Base-by-base conservation (phyloP, 1,139 yeast species). In the Pneumocystis jirovecii region DNA sequence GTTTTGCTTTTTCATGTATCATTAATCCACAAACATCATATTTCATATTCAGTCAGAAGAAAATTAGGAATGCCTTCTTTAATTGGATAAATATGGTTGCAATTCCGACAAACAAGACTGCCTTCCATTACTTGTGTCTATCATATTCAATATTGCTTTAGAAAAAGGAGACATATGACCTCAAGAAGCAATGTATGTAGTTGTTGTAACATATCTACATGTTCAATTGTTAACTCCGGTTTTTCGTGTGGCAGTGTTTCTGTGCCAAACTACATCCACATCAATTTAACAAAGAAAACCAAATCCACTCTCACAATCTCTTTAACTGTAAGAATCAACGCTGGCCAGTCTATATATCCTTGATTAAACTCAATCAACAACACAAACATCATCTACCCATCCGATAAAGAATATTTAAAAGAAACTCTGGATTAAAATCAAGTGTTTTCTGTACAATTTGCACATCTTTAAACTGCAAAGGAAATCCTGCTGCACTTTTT, bases 31-130 rank as follows among this genome's bases (percentile, higher is more conserved):
- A 19, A 19, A 2, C 1, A 31, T 15, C 61, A 63, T 45, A 66
- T 64, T 40, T 66, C 68, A 75, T 93, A 97, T 25, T 98, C 97
- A 61, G 98, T 97, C 65, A 93, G 81, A 68, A 93, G 79, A 76
- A 93, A 88, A 79, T 93, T 93, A 63, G 99, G 97, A 71, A 93
- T 90, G 66, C 93, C 84, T 79, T 90, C 91, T 77, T 91, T 91
- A 77, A 93, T 88, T 77, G 86, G 84, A 76, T 91, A 95, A 19
- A 87, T 80, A 74, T 93, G 97, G 1, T 83, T 85, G 75, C 99
- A 93, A 76, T 85, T 86, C 39, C 83, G 80, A 75, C 99, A 93
- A 21, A 80, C 79, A 97, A 93, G 90, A 72, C 85, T 84, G 1
- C 98, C 99, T 71, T 90, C 93, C 25, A 81, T 75, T 66, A 93